Percentiles rank a stretch among this genome's conserved stretches.
These are phyloP conservation scores for Eutrema heterophyllum DNA, from an alignment of 345 rosid genomes.

Conservation along the genomic window DNA sequence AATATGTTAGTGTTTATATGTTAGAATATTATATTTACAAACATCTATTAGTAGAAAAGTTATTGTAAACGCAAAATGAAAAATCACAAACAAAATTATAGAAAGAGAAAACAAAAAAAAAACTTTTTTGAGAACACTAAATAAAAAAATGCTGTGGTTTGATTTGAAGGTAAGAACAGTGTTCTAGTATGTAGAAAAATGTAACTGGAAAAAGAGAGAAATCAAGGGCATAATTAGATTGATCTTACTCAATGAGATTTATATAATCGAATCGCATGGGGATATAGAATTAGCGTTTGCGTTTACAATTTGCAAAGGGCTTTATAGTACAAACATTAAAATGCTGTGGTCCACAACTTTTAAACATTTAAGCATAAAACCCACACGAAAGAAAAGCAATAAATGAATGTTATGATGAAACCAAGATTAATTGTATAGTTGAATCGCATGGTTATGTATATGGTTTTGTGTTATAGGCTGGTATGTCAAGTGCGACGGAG, in stretches of 20 bases:
- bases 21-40: background rate
- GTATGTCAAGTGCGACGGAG: constrained; percentile 60
- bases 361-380: background rate
- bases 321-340: background rate
- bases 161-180: no score
- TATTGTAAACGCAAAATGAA: background rate
- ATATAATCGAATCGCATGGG: background rate
- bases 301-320: background rate
- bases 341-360: background rate
- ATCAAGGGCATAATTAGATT: no score
- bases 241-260: background rate
- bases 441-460: background rate
- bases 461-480: constrained; percentile 30
- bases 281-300: background rate
- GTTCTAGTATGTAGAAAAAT: no score
- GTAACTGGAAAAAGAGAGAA: no score
- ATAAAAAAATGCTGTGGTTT: no score
- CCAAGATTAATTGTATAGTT: background rate
- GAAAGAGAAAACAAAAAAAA: no score
- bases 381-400: background rate
- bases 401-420: background rate
- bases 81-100: background rate
- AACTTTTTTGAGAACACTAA: no score
- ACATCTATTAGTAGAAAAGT: background rate
- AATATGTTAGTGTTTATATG: background rate